phyloP scores from a whole-genome alignment of 805 yeast species.

The Cyberlindnera amylophila region DNA sequence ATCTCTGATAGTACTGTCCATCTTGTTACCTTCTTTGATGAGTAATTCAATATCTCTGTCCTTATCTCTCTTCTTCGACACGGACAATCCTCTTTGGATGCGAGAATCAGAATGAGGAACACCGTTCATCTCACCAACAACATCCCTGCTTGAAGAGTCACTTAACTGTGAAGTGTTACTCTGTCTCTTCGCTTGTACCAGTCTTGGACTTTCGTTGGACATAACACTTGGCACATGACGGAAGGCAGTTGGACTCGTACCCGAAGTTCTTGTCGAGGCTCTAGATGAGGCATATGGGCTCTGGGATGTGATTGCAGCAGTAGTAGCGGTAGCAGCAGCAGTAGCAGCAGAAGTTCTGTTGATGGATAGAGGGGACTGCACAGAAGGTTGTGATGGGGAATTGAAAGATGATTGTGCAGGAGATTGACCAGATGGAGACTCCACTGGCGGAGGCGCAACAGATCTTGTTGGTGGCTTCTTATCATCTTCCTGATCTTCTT shows the following conservation, averaged over 20 bases:
- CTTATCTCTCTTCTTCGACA: conserved; percentile 27
- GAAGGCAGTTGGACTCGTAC: conserved; percentile 7
- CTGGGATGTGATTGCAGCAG: no score
- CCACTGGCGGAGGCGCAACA: background rate
- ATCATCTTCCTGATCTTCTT: conserved; percentile 58
- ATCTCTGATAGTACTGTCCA: conserved; percentile 42
- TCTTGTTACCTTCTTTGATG: conserved; percentile 44
- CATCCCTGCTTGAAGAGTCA: conserved; percentile 9
- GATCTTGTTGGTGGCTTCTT: conserved; percentile 18
- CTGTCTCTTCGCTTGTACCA: conserved; percentile 3
- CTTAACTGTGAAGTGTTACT: conserved; percentile 8
- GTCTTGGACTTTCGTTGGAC: conserved; percentile 10
- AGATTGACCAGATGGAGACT: background rate
- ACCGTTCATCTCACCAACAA: conserved; percentile 12
- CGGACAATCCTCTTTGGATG: conserved; percentile 25
- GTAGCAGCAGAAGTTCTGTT: no score
- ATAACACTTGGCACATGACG: conserved; percentile 6
- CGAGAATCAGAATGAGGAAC: conserved; percentile 8
- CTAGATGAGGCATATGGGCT: conserved; percentile 5
- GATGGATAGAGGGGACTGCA: background rate
- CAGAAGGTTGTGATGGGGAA: background rate
- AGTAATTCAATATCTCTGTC: conserved; percentile 44
- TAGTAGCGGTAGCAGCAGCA: no score
- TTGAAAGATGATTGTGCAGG: background rate
- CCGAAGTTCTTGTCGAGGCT: conserved; percentile 2